These are phyloP conservation scores for Penicillium flavigenum DNA, from an alignment of 495 filamentous ascomycete genomes.

Conservation along the genomic window DNA sequence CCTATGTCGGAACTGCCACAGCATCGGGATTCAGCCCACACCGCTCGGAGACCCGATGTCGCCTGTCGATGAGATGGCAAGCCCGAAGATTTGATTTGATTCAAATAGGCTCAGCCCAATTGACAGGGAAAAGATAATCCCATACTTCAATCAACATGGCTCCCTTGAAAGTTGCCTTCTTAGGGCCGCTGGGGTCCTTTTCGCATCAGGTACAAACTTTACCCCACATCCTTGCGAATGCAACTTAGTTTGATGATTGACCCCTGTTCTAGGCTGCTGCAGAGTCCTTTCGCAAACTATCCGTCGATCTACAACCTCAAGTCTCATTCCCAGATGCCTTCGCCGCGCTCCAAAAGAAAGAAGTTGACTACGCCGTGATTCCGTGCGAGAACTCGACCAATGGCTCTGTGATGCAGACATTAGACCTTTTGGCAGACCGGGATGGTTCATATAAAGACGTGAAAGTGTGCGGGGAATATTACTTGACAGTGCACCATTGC, in stretches of 20 bases:
- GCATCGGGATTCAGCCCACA: slow-evolving; percentile 11
- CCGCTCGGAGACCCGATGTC: slow-evolving; percentile 20
- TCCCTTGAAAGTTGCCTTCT: slow-evolving; percentile 61
- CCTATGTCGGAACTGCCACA: slow-evolving; percentile 1
- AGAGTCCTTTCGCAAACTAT: slow-evolving; percentile 53
- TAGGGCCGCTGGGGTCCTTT: slow-evolving; percentile 84
- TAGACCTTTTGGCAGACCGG: slow-evolving; percentile 83
- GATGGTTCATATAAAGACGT: slow-evolving; percentile 58
- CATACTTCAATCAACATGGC: slow-evolving; percentile 17
- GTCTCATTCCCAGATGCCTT: slow-evolving; percentile 72
- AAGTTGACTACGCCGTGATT: slow-evolving; percentile 71
- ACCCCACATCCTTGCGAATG: slow-evolving; percentile 12
- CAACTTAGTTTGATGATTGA: slow-evolving; percentile 15
- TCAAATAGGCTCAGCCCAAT: background rate
- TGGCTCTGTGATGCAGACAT: slow-evolving; percentile 81
- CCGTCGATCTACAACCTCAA: slow-evolving; percentile 56
- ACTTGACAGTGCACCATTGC: slow-evolving; percentile 82
- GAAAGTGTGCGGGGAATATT: slow-evolving; percentile 74
- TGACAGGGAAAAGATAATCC: background rate
- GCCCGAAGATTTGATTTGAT: background rate
- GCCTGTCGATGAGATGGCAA: slow-evolving; percentile 8
- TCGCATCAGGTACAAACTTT: slow-evolving; percentile 75
- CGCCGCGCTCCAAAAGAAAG: slow-evolving; percentile 64
- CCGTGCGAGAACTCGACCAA: slow-evolving; percentile 97
- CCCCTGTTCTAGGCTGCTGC: slow-evolving; percentile 59